Evolutionary conservation across 768 basidiomycete species (phyloP).

Genomic region (Stropharia rugosoannulata): DNA sequence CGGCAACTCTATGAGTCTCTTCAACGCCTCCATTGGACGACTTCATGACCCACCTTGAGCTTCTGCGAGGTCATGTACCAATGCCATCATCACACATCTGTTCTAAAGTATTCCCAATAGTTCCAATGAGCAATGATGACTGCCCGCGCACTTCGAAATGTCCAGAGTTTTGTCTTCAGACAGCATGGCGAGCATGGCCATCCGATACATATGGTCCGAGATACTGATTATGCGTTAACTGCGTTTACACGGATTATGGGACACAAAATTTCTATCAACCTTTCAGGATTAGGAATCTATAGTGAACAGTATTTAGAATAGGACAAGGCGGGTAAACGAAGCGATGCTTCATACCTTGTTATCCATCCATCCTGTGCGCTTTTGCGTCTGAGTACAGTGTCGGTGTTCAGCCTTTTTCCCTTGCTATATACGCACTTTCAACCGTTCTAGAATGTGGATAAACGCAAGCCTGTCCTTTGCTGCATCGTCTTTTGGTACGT

Average conservation of each 20-base stretch:
- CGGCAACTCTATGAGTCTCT: not conserved
- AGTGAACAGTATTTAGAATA: not conserved
- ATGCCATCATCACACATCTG: conserved; percentile 84
- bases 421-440: conserved; percentile 60
- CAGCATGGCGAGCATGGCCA: conserved; percentile 93
- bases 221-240: conserved; percentile 48
- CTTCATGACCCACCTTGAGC: conserved; percentile 63
- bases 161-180: conserved; percentile 72
- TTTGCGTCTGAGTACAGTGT: conserved; percentile 67
- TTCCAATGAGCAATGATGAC: not conserved
- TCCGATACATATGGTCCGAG: conserved; percentile 96
- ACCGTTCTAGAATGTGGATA: conserved; percentile 82
- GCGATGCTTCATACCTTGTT: conserved; percentile 53
- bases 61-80: conserved; percentile 96
- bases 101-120: not conserved
- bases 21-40: not conserved
- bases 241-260: not conserved
- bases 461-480: conserved; percentile 80
- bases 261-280: conserved; percentile 40
- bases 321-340: not conserved
- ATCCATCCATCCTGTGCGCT: conserved; percentile 93
- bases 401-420: not conserved
- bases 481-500: conserved; percentile 48
- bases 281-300: conserved; percentile 83
- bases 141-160: conserved; percentile 55